Conservation (phyloP, 441 rosid species). For the Aquilaria agallochum region DNA sequence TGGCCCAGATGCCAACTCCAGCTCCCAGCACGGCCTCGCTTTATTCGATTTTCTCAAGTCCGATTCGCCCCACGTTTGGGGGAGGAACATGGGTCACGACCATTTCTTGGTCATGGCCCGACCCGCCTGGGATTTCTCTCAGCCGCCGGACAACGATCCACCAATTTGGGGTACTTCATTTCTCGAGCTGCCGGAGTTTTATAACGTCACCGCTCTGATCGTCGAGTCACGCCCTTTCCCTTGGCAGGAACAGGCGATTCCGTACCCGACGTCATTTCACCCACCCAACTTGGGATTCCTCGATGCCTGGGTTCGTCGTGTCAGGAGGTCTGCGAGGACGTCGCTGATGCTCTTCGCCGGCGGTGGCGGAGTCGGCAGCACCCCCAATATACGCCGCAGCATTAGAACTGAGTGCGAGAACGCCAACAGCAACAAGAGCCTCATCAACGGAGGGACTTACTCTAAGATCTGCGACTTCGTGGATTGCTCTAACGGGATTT, state of each 20-base stretch:
- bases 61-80: conserved; percentile 53
- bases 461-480: conserved; percentile 60
- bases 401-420: conserved; percentile 69
- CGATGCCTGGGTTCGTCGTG: conserved; percentile 70
- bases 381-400: conserved; percentile 74
- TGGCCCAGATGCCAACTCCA: conserved; percentile 68
- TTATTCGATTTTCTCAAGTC: conserved; percentile 14
- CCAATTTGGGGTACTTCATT: conserved; percentile 95
- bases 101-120: conserved; percentile 88
- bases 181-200: conserved; percentile 67
- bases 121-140: conserved; percentile 98
- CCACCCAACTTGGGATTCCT: conserved; percentile 57
- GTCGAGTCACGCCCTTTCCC: conserved; percentile 72
- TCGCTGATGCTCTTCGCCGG: conserved; percentile 79
- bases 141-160: conserved; percentile 57
- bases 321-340: conserved; percentile 49
- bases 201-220: conserved; percentile 67
- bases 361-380: conserved; percentile 60
- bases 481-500: conserved; percentile 87
- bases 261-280: conserved; percentile 88
- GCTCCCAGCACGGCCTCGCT: conserved; percentile 55
- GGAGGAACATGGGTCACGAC: conserved; percentile 51
- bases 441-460: conserved; percentile 8
- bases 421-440: conserved; percentile 9
- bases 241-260: conserved; percentile 92